Conservation (phyloP, 2,329 filamentous ascomycete species). For the Epichloe uncinata region DNA sequence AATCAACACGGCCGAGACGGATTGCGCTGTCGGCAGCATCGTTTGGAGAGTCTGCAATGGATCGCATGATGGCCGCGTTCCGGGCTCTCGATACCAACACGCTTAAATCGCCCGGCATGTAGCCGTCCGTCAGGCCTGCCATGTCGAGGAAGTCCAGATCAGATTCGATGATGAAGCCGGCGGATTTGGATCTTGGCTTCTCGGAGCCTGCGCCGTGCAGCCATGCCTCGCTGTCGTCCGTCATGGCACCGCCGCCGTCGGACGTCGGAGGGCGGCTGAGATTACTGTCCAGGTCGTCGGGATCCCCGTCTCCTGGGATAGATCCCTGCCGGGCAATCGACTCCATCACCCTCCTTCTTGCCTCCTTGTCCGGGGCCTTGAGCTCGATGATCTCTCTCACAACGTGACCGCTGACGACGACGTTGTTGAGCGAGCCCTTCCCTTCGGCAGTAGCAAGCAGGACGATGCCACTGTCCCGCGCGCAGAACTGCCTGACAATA, state of each 20-base stretch:
- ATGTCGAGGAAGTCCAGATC: slow-evolving; percentile 85
- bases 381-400: slow-evolving; percentile 82
- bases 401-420: slow-evolving; percentile 82
- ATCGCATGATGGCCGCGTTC: slow-evolving; percentile 84
- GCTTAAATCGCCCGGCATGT: slow-evolving; percentile 90
- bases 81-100: slow-evolving; percentile 76
- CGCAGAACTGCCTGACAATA: slow-evolving; percentile 74
- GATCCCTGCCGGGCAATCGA: slow-evolving; percentile 52
- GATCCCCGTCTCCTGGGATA: slow-evolving; percentile 21
- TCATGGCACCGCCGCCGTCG: slow-evolving; percentile 25
- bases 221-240: slow-evolving; percentile 51
- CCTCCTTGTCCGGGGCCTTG: slow-evolving; percentile 87
- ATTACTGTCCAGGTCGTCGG: slow-evolving; percentile 23
- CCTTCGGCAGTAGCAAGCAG: slow-evolving; percentile 82
- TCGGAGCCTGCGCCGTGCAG: slow-evolving; percentile 56
- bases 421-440: slow-evolving; percentile 84
- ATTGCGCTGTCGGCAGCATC: slow-evolving; percentile 37
- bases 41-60: slow-evolving; percentile 43
- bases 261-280: slow-evolving; percentile 45
- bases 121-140: slow-evolving; percentile 88
- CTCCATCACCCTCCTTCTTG: slow-evolving; percentile 70
- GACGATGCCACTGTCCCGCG: slow-evolving; percentile 65
- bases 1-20: slow-evolving; percentile 59
- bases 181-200: slow-evolving; percentile 21
- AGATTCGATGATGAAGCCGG: slow-evolving; percentile 60